Percentiles rank a stretch among this genome's conserved stretches.
Evolutionary conservation across 2,329 filamentous ascomycete genomes (phyloP).

Genomic region (Metarhizium guizhouense): DNA sequence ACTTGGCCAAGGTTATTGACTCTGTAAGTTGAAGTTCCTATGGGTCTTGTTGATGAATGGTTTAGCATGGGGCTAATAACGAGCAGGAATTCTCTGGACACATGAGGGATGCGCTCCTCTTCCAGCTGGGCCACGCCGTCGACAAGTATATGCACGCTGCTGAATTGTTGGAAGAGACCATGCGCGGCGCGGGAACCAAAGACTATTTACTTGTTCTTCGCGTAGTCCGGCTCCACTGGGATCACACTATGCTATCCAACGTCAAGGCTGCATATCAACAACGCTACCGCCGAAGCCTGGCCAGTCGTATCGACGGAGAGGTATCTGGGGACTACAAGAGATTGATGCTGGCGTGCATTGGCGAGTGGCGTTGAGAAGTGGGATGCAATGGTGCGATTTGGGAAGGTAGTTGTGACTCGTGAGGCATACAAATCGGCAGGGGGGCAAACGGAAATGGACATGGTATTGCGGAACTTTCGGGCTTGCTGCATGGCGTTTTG

Average conservation of each 20-base stretch:
- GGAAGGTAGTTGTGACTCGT: no score
- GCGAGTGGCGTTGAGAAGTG: constrained; percentile 23
- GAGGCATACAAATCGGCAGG: no score
- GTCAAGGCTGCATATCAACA: constrained; percentile 72
- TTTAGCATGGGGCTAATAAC: not conserved
- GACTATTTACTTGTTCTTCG: constrained; percentile 69
- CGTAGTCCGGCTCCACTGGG: constrained; percentile 79
- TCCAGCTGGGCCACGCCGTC: constrained; percentile 66
- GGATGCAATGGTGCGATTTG: not conserved
- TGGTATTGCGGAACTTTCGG: no score
- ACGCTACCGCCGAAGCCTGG: constrained; percentile 58
- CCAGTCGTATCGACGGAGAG: constrained; percentile 66
- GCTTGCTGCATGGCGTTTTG: no score
- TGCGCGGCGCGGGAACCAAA: constrained; percentile 82
- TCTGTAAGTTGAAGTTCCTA: constrained; percentile 36
- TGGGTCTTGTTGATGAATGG: not conserved
- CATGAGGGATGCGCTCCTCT: constrained; percentile 77
- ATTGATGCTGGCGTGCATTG: constrained; percentile 63
- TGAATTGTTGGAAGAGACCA: constrained; percentile 70
- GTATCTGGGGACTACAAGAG: constrained; percentile 76
- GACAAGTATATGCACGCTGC: constrained; percentile 84
- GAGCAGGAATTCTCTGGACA: constrained; percentile 74
- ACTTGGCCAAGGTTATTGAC: constrained; percentile 65
- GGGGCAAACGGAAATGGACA: no score
- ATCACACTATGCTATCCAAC: constrained; percentile 62